phyloP scores from a whole-genome alignment of 2,329 filamentous ascomycete genomes.

The Hypomyces rosellus region DNA sequence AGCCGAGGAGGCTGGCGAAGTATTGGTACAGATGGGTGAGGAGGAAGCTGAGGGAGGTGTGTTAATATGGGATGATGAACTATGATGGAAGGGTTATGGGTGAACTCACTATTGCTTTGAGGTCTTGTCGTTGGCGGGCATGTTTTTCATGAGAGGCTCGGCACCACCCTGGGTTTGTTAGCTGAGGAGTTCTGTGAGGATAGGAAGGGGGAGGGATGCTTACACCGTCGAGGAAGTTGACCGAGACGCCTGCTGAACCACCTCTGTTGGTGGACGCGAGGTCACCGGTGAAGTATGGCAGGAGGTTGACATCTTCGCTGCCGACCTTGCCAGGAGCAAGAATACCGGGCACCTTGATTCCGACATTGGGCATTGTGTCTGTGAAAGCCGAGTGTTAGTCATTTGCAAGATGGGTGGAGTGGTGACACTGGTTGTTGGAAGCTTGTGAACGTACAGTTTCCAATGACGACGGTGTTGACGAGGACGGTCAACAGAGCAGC shows the following conservation, averaged over 20 bases:
- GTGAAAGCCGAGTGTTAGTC: neutral
- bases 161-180: conserved; percentile 34
- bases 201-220: no score
- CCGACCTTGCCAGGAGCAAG: conserved; percentile 44
- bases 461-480: conserved; percentile 58
- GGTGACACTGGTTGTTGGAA: neutral
- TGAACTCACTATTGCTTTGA: conserved; percentile 51
- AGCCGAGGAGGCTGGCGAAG: conserved; percentile 54
- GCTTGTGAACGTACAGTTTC: conserved; percentile 44
- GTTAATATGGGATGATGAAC: conserved; percentile 1
- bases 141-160: conserved; percentile 48
- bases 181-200: no score
- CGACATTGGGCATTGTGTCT: conserved; percentile 49
- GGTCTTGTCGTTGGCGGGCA: conserved; percentile 41
- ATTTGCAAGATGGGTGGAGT: neutral
- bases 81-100: neutral
- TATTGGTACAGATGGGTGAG: conserved; percentile 57
- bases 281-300: conserved; percentile 53
- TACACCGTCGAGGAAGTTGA: conserved; percentile 56
- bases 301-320: conserved; percentile 47
- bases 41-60: conserved; percentile 35
- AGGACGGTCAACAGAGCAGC: conserved; percentile 48
- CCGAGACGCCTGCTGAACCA: conserved; percentile 34
- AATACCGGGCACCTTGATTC: conserved; percentile 50
- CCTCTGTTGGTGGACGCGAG: conserved; percentile 49